Evolutionary conservation across 176 grass and related monocot species (phyloP).

Genomic region (Triticum aestivum): IWGSC_CS_RefSeq_v2.1 NC_057801.1:609884328-609884827

Average conservation of each 20-base stretch:
- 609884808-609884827: background rate
- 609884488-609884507: background rate
- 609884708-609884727: background rate
- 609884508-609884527: background rate
- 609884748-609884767: too few relatives aligned
- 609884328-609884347: too few relatives aligned
- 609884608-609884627: conserved; percentile 12
- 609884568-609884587: conserved; percentile 34
- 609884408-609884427: too few relatives aligned
- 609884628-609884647: conserved; percentile 15
- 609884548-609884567: background rate
- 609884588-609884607: conserved; percentile 1
- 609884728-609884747: background rate
- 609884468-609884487: background rate
- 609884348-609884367: too few relatives aligned
- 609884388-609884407: too few relatives aligned
- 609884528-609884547: too few relatives aligned
- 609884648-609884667: background rate
- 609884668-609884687: background rate
- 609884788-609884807: background rate
- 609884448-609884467: background rate
- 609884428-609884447: too few relatives aligned
- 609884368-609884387: too few relatives aligned
- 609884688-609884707: background rate
- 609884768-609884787: background rate